A percentile compares a stretch with the other conserved stretches of the same genome.
Evolutionary conservation across 83 land plant genomes (phyloP).

Genomic region (Picea engelmannii): DNA sequence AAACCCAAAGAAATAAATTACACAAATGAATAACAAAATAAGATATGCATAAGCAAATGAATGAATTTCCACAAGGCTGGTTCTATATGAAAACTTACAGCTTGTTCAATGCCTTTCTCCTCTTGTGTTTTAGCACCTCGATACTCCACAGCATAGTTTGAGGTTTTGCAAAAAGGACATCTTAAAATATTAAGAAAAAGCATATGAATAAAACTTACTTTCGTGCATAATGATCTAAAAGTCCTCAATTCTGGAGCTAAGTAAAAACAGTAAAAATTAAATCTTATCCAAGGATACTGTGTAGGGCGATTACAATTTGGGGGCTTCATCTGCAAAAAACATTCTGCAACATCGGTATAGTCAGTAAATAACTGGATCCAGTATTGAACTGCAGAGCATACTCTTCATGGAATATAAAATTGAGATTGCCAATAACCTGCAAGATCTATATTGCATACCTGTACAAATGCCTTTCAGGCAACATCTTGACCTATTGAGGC

Average conservation of each 20-base stretch:
- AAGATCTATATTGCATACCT: conserved; percentile 43
- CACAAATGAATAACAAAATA: not conserved
- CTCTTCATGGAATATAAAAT: too few relatives aligned
- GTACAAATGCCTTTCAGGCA: conserved; percentile 97
- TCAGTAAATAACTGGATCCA: not conserved
- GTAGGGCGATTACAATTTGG: conserved; percentile 84
- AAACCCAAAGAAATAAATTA: not conserved
- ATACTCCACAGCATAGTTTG: conserved; percentile 95
- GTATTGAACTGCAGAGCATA: not conserved
- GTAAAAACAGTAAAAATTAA: not conserved
- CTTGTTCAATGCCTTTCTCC: conserved; percentile 92
- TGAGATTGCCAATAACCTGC: conserved; percentile 3
- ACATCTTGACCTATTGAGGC: conserved; percentile 92
- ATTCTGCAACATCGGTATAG: conserved; percentile 55
- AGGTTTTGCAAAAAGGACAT: conserved; percentile 92
- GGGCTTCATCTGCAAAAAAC: conserved; percentile 91
- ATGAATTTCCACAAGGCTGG: not conserved
- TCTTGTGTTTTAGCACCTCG: conserved; percentile 85
- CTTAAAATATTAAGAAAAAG: conserved; percentile 45
- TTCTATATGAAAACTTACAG: conserved; percentile 42
- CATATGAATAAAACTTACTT: not conserved
- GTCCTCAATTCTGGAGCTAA: not conserved
- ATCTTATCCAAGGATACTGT: conserved; percentile 75
- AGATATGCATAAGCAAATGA: not conserved
- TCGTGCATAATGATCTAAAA: not conserved